Evolutionary conservation across 176 grass and related monocot species (phyloP).

Genomic region (Musa beccarii): DNA sequence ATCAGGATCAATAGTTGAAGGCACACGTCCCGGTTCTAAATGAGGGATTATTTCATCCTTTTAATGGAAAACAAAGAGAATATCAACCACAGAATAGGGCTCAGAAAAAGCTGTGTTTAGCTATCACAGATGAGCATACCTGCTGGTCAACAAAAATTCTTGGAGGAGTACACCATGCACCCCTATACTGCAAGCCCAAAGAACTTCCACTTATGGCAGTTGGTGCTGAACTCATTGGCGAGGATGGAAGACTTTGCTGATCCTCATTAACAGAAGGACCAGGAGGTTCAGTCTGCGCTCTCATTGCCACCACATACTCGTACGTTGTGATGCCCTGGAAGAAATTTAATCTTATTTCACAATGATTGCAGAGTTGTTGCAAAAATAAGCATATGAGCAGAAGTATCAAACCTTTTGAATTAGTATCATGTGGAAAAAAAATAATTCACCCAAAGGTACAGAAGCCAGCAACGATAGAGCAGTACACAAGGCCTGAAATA

Average conservation of each 20-base stretch:
- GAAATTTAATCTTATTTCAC: neutral
- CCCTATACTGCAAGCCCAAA: conserved; percentile 16
- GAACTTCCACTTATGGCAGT: conserved; percentile 22
- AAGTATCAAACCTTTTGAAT: conserved; percentile 18
- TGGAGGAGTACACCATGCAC: conserved; percentile 23
- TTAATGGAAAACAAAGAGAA: neutral
- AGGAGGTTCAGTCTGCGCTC: conserved; percentile 16
- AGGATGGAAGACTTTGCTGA: conserved; percentile 19
- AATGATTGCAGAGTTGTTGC: neutral
- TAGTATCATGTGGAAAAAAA: conserved; percentile 27
- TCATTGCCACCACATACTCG: conserved; percentile 26
- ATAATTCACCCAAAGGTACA: conserved; percentile 23
- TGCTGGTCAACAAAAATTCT: conserved; percentile 20
- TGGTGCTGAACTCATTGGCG: conserved; percentile 21
- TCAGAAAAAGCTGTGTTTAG: neutral
- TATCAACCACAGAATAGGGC: neutral
- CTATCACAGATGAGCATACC: neutral
- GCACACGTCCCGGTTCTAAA: conserved; percentile 18
- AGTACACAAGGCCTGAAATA: conserved; percentile 17
- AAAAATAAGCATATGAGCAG: neutral
- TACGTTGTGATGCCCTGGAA: conserved; percentile 22
- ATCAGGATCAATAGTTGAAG: conserved; percentile 25
- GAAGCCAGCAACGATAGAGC: conserved; percentile 21
- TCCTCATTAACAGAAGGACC: conserved; percentile 19
- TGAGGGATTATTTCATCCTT: conserved; percentile 23